Conservation (phyloP, 225 moss, liverwort and hornwort genomes). For the Lunularia cruciata region DNA sequence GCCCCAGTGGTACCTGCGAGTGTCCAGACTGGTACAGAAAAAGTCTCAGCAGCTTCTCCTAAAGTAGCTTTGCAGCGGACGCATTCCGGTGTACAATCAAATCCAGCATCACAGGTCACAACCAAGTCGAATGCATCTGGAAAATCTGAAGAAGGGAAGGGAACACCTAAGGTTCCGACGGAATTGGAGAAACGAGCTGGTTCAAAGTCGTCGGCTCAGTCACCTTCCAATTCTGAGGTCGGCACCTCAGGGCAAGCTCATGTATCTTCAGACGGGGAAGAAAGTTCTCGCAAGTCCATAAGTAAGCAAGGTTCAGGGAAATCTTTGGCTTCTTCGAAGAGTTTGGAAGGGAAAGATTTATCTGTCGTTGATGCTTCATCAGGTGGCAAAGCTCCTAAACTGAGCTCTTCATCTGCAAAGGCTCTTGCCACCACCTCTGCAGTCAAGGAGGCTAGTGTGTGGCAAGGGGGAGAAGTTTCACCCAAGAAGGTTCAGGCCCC, state of each 20-base stretch:
- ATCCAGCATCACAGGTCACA: constrained; percentile 7
- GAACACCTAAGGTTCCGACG: neutral
- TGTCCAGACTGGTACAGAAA: neutral
- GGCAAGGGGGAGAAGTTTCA: constrained; percentile 4
- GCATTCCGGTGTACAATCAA: constrained; percentile 26
- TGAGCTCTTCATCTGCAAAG: constrained; percentile 24
- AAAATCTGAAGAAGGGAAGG: constrained; percentile 30
- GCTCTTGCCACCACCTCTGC: neutral
- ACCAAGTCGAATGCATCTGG: constrained; percentile 8
- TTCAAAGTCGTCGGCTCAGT: constrained; percentile 18
- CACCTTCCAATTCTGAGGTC: constrained; percentile 21
- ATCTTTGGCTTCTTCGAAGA: constrained; percentile 16
- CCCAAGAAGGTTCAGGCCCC: constrained; percentile 1
- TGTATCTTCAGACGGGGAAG: constrained; percentile 20
- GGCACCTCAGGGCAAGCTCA: neutral
- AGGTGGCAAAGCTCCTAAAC: constrained; percentile 21
- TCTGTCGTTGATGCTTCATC: constrained; percentile 2
- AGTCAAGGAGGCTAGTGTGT: constrained; percentile 19
- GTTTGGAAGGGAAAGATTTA: constrained; percentile 28
- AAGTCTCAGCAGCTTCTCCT: constrained; percentile 11
- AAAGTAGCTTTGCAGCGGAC: constrained; percentile 26
- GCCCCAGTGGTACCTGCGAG: constrained; percentile 11
- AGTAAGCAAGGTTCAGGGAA: constrained; percentile 32
- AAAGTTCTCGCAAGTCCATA: constrained; percentile 16
- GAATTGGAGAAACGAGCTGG: constrained; percentile 32